These are phyloP conservation scores for Hemileccinum impolitum DNA, from an alignment of 768 basidiomycete species.

Conservation along the genomic window DNA sequence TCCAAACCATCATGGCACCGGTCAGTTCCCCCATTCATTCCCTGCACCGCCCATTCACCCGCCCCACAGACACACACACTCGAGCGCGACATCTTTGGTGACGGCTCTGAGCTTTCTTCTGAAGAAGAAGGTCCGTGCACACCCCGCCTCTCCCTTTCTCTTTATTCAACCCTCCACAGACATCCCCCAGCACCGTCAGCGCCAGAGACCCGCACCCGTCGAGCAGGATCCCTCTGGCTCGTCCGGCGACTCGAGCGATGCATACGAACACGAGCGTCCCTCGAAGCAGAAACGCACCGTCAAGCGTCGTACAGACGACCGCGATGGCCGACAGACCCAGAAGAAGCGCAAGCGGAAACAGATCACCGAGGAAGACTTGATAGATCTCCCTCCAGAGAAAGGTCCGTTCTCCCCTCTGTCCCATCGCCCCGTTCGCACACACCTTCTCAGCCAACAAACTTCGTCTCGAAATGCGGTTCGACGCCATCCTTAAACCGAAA, in stretches of 20 bases:
- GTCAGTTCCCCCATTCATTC: too few species aligned
- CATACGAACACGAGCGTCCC: slow-evolving; percentile 43
- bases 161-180: slow-evolving; percentile 31
- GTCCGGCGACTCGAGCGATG: slow-evolving; percentile 47
- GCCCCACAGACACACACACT: slow-evolving; percentile 33
- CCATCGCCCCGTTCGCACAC: not conserved
- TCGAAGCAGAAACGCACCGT: slow-evolving; percentile 22
- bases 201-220: slow-evolving; percentile 28
- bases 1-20: too few species aligned
- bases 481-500: slow-evolving; percentile 82
- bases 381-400: slow-evolving; percentile 72
- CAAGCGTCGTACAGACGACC: slow-evolving; percentile 43
- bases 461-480: slow-evolving; percentile 78
- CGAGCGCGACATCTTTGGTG: slow-evolving; percentile 76
- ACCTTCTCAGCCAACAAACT: slow-evolving; percentile 61
- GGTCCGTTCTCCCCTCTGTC: slow-evolving; percentile 40
- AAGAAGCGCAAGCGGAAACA: slow-evolving; percentile 61
- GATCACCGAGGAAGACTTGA: slow-evolving; percentile 62
- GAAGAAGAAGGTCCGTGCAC: slow-evolving; percentile 52
- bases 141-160: not conserved
- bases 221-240: slow-evolving; percentile 36
- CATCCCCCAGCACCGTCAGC: slow-evolving; percentile 40
- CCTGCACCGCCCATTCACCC: not conserved
- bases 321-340: slow-evolving; percentile 33
- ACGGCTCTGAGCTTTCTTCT: slow-evolving; percentile 80